Percentiles rank a stretch among this genome's conserved stretches.
Conservation (phyloP, 2,329 filamentous ascomycete genomes). For the Zymoseptoria passerinii region DNA sequence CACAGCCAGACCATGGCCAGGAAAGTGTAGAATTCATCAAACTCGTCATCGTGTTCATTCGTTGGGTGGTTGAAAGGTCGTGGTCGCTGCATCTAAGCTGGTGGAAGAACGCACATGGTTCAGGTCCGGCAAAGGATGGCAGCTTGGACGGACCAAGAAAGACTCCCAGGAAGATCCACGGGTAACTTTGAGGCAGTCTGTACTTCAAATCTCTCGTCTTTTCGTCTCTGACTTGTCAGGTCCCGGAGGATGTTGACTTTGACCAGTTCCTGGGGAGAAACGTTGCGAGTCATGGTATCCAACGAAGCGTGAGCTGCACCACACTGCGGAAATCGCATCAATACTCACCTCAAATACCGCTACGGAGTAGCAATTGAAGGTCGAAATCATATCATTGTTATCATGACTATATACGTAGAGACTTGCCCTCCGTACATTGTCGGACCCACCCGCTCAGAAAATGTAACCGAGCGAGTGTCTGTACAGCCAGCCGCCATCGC, state of each 20-base stretch:
- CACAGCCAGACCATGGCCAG: background rate
- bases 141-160: too few relatives aligned
- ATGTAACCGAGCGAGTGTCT: conserved; percentile 22
- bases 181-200: too few relatives aligned
- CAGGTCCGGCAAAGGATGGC: too few relatives aligned
- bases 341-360: background rate
- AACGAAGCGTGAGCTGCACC: background rate
- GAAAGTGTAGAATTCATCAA: background rate
- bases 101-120: too few relatives aligned
- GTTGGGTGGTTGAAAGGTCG: too few relatives aligned
- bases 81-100: too few relatives aligned
- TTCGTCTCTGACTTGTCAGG: background rate
- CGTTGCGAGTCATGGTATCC: background rate
- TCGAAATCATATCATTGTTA: background rate
- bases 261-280: background rate
- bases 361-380: background rate
- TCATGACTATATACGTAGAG: background rate
- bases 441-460: conserved; percentile 18
- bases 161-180: too few relatives aligned
- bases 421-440: background rate
- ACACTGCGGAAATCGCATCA: background rate
- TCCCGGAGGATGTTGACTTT: background rate
- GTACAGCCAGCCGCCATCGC: conserved; percentile 16
- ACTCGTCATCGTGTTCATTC: too few relatives aligned
- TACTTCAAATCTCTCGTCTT: background rate